Conservation (phyloP, 2,329 filamentous ascomycete species). For the Decorospora gaudefroyi region DNA sequence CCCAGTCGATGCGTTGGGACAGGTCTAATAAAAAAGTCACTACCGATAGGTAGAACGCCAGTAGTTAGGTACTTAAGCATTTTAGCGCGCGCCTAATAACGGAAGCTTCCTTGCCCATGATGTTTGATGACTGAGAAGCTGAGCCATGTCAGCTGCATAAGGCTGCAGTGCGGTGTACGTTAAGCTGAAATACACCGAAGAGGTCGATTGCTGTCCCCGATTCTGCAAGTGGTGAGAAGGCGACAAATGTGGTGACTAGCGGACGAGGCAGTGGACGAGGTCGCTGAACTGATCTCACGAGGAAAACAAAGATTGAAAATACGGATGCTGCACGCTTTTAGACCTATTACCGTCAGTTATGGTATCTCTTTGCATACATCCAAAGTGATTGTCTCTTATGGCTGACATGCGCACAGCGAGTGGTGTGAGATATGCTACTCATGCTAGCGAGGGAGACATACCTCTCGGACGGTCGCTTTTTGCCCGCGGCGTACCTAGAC, state of each 20-base stretch:
- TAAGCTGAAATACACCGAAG: slow-evolving; percentile 15
- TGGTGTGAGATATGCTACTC: slow-evolving; percentile 7
- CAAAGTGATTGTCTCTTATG: slow-evolving; percentile 6
- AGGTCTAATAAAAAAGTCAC: slow-evolving; percentile 20
- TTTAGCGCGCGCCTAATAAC: slow-evolving; percentile 24
- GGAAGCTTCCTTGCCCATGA: slow-evolving; percentile 20
- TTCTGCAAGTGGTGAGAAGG: slow-evolving; percentile 2
- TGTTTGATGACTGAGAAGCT: slow-evolving; percentile 6
- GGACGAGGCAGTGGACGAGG: slow-evolving; percentile 8
- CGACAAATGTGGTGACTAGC: slow-evolving; percentile 7
- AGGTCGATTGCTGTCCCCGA: slow-evolving; percentile 2
- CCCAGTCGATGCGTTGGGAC: slow-evolving; percentile 8
- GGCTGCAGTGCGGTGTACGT: slow-evolving; percentile 3
- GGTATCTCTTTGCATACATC: slow-evolving; percentile 11
- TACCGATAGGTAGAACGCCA: slow-evolving; percentile 16
- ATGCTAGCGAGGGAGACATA: no score
- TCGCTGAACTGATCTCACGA: slow-evolving; percentile 9
- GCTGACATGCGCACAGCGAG: slow-evolving; percentile 15
- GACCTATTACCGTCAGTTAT: slow-evolving; percentile 4
- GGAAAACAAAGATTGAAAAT: no score
- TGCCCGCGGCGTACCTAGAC: slow-evolving; percentile 22
- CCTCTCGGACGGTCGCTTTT: no score
- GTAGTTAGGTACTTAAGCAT: slow-evolving; percentile 20
- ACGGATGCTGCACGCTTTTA: no score
- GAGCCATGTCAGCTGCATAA: slow-evolving; percentile 4